Evolutionary conservation across 2,329 filamentous ascomycete genomes (phyloP).

Genomic region (Neofusicoccum laricinum): DNA sequence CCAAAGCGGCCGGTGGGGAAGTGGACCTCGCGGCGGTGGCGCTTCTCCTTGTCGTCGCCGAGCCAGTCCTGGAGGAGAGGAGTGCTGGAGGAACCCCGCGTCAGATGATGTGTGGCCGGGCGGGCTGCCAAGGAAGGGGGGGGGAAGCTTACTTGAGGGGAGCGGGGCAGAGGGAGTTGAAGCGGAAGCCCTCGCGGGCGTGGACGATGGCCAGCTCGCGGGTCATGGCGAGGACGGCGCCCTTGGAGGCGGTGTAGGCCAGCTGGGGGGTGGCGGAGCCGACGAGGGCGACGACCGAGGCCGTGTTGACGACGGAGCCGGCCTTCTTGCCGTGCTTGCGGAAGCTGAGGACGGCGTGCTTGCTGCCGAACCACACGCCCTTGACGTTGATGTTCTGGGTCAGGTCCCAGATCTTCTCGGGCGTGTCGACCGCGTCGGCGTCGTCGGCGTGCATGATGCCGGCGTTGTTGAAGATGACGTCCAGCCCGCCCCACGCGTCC

Average conservation of each 20-base stretch:
- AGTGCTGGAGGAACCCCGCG: conserved; percentile 51
- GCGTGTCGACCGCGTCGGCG: conserved; percentile 68
- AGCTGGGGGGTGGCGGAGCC: conserved; percentile 85
- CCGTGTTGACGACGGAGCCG: conserved; percentile 88
- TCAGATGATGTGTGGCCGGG: background rate
- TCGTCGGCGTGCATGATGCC: conserved; percentile 87
- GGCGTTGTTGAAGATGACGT: conserved; percentile 96
- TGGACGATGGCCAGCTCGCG: conserved; percentile 90
- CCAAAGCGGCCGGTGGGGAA: conserved; percentile 87
- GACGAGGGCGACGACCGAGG: conserved; percentile 82
- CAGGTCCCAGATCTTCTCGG: conserved; percentile 89
- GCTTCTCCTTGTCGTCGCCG: conserved; percentile 79
- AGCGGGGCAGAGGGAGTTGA: conserved; percentile 87
- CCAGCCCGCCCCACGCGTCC: conserved; percentile 82
- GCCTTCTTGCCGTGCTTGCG: conserved; percentile 75
- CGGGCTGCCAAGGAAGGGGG: background rate
- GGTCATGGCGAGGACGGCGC: conserved; percentile 85
- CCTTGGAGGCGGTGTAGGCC: conserved; percentile 92
- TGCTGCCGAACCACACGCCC: conserved; percentile 95
- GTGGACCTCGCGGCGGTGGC: conserved; percentile 78
- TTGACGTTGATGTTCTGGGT: conserved; percentile 96
- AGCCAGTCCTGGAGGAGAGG: conserved; percentile 91
- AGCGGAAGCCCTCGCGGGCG: conserved; percentile 82
- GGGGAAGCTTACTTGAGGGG: conserved; percentile 67
- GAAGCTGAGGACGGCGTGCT: conserved; percentile 81